Conservation (phyloP, 2,329 filamentous ascomycete species). For the Acarospora socialis region DNA sequence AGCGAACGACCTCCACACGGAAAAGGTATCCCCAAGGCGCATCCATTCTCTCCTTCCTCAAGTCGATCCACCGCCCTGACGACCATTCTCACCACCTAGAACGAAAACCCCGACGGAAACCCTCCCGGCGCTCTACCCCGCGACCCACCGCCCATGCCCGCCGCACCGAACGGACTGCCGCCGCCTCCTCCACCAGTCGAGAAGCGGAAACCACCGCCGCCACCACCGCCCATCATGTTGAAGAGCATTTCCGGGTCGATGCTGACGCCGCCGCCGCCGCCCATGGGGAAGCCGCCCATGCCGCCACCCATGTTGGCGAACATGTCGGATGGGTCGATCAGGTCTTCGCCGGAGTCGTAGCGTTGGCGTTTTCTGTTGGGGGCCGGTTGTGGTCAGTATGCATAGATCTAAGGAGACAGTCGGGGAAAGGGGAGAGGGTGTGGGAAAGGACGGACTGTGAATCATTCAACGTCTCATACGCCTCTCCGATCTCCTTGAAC, state of each 20-base stretch:
- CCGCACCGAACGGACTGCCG: conserved; percentile 12
- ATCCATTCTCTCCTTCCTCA: no score
- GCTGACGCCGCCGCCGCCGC: conserved; percentile 26
- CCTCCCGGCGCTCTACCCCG: conserved; percentile 8
- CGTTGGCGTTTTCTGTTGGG: conserved; percentile 59
- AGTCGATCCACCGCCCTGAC: no score
- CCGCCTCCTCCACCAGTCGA: conserved; percentile 11
- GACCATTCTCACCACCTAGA: conserved; percentile 1
- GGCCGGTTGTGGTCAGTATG: conserved; percentile 23
- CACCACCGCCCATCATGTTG: conserved; percentile 43
- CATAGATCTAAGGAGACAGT: background rate
- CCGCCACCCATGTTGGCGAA: conserved; percentile 49
- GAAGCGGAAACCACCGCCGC: conserved; percentile 23
- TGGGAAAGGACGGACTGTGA: conserved; percentile 40
- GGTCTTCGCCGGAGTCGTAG: conserved; percentile 86
- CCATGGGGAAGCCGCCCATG: conserved; percentile 28
- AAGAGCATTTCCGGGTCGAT: conserved; percentile 24
- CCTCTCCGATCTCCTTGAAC: conserved; percentile 97
- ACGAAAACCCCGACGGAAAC: conserved; percentile 10
- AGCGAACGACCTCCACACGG: no score
- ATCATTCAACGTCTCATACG: conserved; percentile 90
- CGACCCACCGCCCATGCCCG: conserved; percentile 6
- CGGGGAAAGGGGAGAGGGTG: conserved; percentile 10
- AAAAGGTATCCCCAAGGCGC: no score
- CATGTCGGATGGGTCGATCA: conserved; percentile 78